Base-by-base conservation (phyloP, 1,139 yeast species). In the Spencermartinsiella ligniputridi region DNA sequence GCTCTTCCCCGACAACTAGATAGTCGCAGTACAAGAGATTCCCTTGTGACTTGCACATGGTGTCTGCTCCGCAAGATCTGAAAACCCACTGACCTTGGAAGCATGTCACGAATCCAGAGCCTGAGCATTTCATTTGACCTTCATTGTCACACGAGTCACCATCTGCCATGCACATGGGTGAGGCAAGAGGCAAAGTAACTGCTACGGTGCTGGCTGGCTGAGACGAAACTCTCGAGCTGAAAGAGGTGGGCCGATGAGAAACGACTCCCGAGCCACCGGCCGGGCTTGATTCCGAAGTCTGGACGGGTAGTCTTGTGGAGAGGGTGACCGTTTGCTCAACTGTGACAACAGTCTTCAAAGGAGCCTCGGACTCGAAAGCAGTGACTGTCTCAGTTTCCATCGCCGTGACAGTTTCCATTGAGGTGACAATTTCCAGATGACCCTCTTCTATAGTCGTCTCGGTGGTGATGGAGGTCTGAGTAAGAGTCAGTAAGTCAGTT, bases 1-100 rank as follows among this genome's bases (percentile, higher is more conserved):
- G 20, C 11, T 9, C 13, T n/a, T 35, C 25, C 5, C 32, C 46
- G 8, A 19, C 19, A 3, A 32, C 35, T 4, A 25, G 19, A 34
- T 22, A 50, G 35, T 44, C 50, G 25, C 53, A 50, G 37, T 41
- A 47, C 6, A 48, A 42, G 2, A 39, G 34, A 6, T 42, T 32
- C 9, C 46, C 42, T 16, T 40, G 30, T 9, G 50, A 39, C 24
- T 45, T 74, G 62, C 83, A 78, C 1, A 75, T 68, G 2, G 82
- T 76, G 35, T 80, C 79, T 2, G 71, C 59, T 5, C 79, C 72
- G 62, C 83, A 78, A 16, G 61, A 63, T 53, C 68, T 66, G 17
- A 55, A 57, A 17, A 73, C 76, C 82, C 83, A 78, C 16, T 58
- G 47, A 17, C 78, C 78, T 52, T 62, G 64, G 49, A 71, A 66